Evolutionary conservation across 1,139 yeast species (phyloP).

Genomic region (Yamadazyma diospyri): DNA sequence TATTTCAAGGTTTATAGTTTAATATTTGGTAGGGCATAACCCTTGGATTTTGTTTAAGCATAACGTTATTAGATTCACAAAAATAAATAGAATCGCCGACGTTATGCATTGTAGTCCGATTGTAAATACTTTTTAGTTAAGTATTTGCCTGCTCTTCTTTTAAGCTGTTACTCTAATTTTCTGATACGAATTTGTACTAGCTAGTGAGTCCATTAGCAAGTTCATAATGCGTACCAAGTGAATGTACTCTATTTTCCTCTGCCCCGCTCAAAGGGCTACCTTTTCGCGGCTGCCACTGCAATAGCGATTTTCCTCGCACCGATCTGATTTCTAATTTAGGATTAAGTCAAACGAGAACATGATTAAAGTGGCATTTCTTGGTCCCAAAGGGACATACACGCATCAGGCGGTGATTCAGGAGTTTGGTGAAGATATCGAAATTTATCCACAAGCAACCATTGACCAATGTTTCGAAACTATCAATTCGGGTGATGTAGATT

Average conservation of each 20-base stretch:
- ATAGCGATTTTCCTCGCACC: no score
- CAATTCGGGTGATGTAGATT: slow-evolving; percentile 48
- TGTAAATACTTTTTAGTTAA: slow-evolving; percentile 1
- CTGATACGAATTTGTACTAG: slow-evolving; percentile 1
- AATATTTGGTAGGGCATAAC: slow-evolving; percentile 7
- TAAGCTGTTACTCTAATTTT: slow-evolving; percentile 1
- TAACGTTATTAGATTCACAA: slow-evolving; percentile 7
- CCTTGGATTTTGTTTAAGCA: slow-evolving; percentile 4
- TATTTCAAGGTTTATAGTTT: slow-evolving; percentile 9
- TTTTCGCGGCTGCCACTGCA: no score
- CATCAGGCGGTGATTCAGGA: slow-evolving; percentile 86
- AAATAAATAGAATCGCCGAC: slow-evolving; percentile 7
- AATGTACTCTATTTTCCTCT: no score
- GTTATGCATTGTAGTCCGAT: slow-evolving; percentile 6
- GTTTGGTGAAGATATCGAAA: slow-evolving; percentile 47
- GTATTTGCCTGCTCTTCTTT: slow-evolving; percentile 5
- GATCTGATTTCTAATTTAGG: no score
- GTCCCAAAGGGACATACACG: slow-evolving; percentile 89
- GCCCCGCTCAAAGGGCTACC: no score
- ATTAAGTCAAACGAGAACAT: no score
- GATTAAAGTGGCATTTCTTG: slow-evolving; percentile 63
- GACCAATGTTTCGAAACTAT: slow-evolving; percentile 63
- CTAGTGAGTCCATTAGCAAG: slow-evolving; percentile 5
- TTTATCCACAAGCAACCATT: slow-evolving; percentile 48
- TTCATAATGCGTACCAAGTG: no score